A percentile compares a stretch with the other conserved stretches of the same genome.
Evolutionary conservation across 2,329 filamentous ascomycete species (phyloP).

Genomic region (Cercospora zeae-maydis): DNA sequence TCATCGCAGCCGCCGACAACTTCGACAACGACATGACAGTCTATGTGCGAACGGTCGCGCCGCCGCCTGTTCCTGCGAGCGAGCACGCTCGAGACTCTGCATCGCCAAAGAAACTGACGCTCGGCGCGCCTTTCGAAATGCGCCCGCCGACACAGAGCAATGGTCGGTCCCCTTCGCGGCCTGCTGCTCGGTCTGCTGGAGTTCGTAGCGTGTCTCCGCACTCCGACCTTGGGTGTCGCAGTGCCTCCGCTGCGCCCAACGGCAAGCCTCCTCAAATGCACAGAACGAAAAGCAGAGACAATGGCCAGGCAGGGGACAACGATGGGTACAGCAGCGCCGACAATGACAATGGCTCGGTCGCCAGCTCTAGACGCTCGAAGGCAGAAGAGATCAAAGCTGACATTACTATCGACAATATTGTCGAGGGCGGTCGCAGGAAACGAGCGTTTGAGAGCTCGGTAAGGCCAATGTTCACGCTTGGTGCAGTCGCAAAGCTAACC

Average conservation of each 20-base stretch:
- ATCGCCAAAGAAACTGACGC: constrained; percentile 54
- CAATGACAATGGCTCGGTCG: constrained; percentile 69
- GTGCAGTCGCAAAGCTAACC: constrained; percentile 13
- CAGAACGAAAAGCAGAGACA: constrained; percentile 51
- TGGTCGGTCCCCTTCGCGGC: constrained; percentile 61
- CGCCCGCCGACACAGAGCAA: constrained; percentile 57
- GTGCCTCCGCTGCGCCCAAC: constrained; percentile 68
- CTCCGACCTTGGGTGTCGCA: constrained; percentile 67
- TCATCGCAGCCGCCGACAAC: constrained; percentile 96
- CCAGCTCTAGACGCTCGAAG: constrained; percentile 68
- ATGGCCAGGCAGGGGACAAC: constrained; percentile 52
- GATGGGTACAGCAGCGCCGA: constrained; percentile 86
- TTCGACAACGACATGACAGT: constrained; percentile 89
- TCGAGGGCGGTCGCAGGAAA: constrained; percentile 93
- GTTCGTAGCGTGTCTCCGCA: constrained; percentile 76
- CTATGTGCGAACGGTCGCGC: constrained; percentile 63
- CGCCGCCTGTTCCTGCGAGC: constrained; percentile 20
- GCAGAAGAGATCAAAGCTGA: constrained; percentile 89
- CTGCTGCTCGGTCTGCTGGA: constrained; percentile 66
- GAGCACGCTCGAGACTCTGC: constrained; percentile 31
- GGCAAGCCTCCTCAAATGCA: constrained; percentile 54
- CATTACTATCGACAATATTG: constrained; percentile 96
- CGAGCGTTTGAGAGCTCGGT: constrained; percentile 93
- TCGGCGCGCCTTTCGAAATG: constrained; percentile 64
- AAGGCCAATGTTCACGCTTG: constrained; percentile 47